A percentile compares a stretch with the other conserved stretches of the same genome.
These are phyloP conservation scores for Microthyrium microscopicum DNA, from an alignment of 2,329 filamentous ascomycete species.

Conservation along the genomic window DNA sequence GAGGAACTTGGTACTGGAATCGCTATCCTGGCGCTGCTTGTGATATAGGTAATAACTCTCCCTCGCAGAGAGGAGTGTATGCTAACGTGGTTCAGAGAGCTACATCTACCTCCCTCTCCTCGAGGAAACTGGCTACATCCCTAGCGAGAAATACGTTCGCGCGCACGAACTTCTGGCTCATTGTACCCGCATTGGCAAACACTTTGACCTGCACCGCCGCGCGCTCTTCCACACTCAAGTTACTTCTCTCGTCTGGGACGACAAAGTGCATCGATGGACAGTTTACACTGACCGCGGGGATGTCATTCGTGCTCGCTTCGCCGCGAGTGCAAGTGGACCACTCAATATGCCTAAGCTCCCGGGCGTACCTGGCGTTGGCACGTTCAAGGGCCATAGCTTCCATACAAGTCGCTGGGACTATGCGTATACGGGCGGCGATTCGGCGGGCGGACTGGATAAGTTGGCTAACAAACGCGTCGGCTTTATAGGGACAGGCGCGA, in stretches of 20 bases:
- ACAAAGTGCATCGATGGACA: slow-evolving; percentile 19
- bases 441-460: slow-evolving; percentile 14
- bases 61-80: not conserved
- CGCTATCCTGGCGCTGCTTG: slow-evolving; percentile 31
- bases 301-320: slow-evolving; percentile 21
- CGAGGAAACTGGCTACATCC: slow-evolving; percentile 42
- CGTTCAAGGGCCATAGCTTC: slow-evolving; percentile 23
- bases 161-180: slow-evolving; percentile 31
- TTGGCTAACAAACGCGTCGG: slow-evolving; percentile 23
- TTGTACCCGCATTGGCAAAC: slow-evolving; percentile 25
- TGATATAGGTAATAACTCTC: slow-evolving; percentile 23
- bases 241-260: slow-evolving; percentile 31
- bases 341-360: slow-evolving; percentile 29
- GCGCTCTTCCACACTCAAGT: slow-evolving; percentile 33
- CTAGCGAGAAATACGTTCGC: slow-evolving; percentile 31
- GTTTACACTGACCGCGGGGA: slow-evolving; percentile 13
- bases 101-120: slow-evolving; percentile 41
- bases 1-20: slow-evolving; percentile 34
- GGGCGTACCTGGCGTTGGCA: slow-evolving; percentile 22
- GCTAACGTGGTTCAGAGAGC: slow-evolving; percentile 22
- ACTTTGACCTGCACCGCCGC: slow-evolving; percentile 25
- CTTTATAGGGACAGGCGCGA: slow-evolving; percentile 27
- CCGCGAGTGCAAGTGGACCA: slow-evolving; percentile 25
- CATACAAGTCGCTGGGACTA: slow-evolving; percentile 28
- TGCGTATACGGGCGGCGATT: slow-evolving; percentile 20